These are phyloP conservation scores for Pisolithus marmoratus DNA, from an alignment of 768 basidiomycete genomes.

Conservation along the genomic window DNA sequence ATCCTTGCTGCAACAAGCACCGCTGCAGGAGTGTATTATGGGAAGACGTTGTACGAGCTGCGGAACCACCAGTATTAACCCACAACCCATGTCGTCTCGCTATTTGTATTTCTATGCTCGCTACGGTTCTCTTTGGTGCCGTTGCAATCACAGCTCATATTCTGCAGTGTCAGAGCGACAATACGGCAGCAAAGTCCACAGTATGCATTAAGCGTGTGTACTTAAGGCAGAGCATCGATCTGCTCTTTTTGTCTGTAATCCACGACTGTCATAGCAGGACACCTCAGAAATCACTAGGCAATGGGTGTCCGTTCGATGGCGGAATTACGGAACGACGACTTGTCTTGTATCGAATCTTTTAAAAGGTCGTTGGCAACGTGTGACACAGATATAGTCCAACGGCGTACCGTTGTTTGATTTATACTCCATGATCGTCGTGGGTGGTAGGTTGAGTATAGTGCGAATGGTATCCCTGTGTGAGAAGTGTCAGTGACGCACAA, in stretches of 20 bases:
- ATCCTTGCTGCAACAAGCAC: constrained; percentile 58
- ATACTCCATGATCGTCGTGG: constrained; percentile 85
- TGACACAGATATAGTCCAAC: neutral
- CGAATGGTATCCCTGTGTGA: constrained; percentile 70
- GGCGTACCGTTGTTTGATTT: constrained; percentile 80
- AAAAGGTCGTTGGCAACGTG: neutral
- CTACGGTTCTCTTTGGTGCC: too few species aligned
- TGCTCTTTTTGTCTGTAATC: constrained; percentile 7
- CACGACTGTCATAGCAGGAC: neutral
- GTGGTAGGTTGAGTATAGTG: constrained; percentile 66
- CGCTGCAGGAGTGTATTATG: constrained; percentile 62
- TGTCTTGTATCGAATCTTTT: constrained; percentile 84
- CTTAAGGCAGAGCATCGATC: neutral
- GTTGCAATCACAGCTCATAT: too few species aligned
- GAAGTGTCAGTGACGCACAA: constrained; percentile 1
- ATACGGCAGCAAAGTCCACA: too few species aligned
- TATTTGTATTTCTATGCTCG: neutral
- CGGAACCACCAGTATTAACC: constrained; percentile 12
- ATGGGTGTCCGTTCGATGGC: constrained; percentile 42
- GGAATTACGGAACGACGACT: constrained; percentile 75
- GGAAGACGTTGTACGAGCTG: constrained; percentile 44
- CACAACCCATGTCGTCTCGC: neutral
- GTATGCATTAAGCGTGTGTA: too few species aligned
- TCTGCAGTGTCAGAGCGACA: too few species aligned
- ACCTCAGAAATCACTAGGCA: constrained; percentile 10